phyloP scores from a whole-genome alignment of 1,284 basidiomycete species.

The Mrakiaceae sp. region DNA sequence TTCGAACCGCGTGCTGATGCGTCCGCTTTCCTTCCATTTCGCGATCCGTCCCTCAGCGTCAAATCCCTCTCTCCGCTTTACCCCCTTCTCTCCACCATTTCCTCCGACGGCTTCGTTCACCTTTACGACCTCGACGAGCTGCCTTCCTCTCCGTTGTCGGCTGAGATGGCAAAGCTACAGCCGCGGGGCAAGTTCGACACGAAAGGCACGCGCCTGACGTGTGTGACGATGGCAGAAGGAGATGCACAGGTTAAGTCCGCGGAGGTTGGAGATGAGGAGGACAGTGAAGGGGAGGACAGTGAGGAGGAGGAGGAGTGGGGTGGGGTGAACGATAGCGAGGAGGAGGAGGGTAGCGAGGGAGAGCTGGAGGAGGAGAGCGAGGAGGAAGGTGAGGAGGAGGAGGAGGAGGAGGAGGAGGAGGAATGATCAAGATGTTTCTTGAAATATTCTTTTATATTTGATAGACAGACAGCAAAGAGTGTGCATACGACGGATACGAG shows the following conservation, averaged over 20 bases:
- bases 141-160: constrained; percentile 24
- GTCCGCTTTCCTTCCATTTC: neutral
- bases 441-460: neutral
- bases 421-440: neutral
- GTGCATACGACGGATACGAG: neutral
- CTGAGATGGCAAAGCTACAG: constrained; percentile 18
- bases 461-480: neutral
- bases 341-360: constrained; percentile 23
- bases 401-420: constrained; percentile 6
- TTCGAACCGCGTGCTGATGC: neutral
- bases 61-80: constrained; percentile 31
- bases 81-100: constrained; percentile 56
- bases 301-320: constrained; percentile 20
- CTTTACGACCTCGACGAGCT: constrained; percentile 58
- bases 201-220: constrained; percentile 71
- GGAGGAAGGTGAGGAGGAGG: constrained; percentile 13
- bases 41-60: constrained; percentile 23
- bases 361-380: constrained; percentile 17
- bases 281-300: constrained; percentile 22
- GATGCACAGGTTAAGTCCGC: constrained; percentile 20
- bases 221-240: constrained; percentile 50
- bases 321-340: constrained; percentile 14
- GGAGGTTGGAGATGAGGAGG: constrained; percentile 24
- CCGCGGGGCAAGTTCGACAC: constrained; percentile 64
- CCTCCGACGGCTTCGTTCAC: constrained; percentile 72